A percentile compares a stretch with the other conserved stretches of the same genome.
Conservation (phyloP, 2,329 filamentous ascomycete species). For the Blastomyces percursus region DNA sequence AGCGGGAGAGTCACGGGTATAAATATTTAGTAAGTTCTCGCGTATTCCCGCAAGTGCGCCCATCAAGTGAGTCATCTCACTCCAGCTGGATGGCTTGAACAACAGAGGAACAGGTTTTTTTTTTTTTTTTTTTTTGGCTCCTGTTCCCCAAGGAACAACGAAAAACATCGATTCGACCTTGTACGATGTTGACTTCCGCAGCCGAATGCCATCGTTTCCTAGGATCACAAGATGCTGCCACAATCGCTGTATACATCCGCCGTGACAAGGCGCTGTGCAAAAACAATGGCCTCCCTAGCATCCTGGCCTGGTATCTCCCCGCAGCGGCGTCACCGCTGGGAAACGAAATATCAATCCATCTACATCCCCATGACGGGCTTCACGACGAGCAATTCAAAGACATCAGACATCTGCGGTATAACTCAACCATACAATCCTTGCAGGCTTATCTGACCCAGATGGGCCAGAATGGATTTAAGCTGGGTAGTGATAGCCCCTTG, state of each 20-base stretch:
- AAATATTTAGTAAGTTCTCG: no score
- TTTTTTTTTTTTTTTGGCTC: no score
- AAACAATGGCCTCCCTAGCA: slow-evolving; percentile 15
- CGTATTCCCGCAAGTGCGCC: no score
- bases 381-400: not conserved
- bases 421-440: slow-evolving; percentile 10
- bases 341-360: slow-evolving; percentile 9
- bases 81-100: not conserved
- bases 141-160: not conserved
- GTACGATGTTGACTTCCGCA: slow-evolving; percentile 6
- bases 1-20: not conserved
- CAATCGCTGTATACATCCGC: slow-evolving; percentile 15
- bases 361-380: slow-evolving; percentile 12
- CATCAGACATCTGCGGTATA: slow-evolving; percentile 12
- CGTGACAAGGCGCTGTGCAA: slow-evolving; percentile 23
- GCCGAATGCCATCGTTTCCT: slow-evolving; percentile 7
- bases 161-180: not conserved
- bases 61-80: not conserved
- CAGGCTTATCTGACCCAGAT: slow-evolving; percentile 15
- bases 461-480: not conserved
- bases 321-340: slow-evolving; percentile 8
- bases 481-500: not conserved
- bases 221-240: slow-evolving; percentile 11
- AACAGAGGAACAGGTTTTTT: no score
- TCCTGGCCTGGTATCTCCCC: slow-evolving; percentile 15